Conservation (phyloP, 192 early-diverging fungal genomes). For the Umbelopsis ramanniana region DNA sequence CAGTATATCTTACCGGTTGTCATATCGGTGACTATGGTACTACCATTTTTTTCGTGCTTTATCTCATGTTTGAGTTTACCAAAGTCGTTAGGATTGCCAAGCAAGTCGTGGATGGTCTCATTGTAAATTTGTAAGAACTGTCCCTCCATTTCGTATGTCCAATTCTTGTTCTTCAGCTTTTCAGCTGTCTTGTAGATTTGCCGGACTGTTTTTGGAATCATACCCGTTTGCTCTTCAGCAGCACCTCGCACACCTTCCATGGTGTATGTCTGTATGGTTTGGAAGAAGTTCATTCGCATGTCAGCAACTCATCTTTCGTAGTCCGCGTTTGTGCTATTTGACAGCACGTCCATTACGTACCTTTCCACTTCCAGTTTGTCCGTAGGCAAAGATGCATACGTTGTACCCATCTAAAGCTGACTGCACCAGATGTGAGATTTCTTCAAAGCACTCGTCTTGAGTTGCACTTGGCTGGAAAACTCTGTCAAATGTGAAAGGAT, state of each 20-base stretch:
- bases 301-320: background rate
- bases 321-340: background rate
- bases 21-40: slow-evolving; percentile 79
- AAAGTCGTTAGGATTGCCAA: slow-evolving; percentile 49
- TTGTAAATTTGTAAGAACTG: slow-evolving; percentile 98
- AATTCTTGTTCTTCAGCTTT: slow-evolving; percentile 75
- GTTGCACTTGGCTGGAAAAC: slow-evolving; percentile 73
- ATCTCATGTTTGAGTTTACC: slow-evolving; percentile 81
- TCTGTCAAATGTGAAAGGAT: slow-evolving; percentile 70
- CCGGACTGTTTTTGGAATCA: slow-evolving; percentile 93
- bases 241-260: slow-evolving; percentile 70
- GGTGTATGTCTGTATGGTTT: slow-evolving; percentile 60
- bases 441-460: slow-evolving; percentile 87
- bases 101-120: slow-evolving; percentile 86
- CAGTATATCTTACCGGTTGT: slow-evolving; percentile 52
- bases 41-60: slow-evolving; percentile 76
- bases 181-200: slow-evolving; percentile 85
- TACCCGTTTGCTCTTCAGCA: slow-evolving; percentile 62
- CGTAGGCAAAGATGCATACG: slow-evolving; percentile 96
- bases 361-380: slow-evolving; percentile 95
- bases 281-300: background rate
- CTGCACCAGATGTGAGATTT: slow-evolving; percentile 96
- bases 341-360: slow-evolving; percentile 13
- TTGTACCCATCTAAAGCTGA: slow-evolving; percentile 96
- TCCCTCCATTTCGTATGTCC: slow-evolving; percentile 87